Evolutionary conservation across 2,329 filamentous ascomycete genomes (phyloP).

Genomic region (Albifimbria verrucaria): DNA sequence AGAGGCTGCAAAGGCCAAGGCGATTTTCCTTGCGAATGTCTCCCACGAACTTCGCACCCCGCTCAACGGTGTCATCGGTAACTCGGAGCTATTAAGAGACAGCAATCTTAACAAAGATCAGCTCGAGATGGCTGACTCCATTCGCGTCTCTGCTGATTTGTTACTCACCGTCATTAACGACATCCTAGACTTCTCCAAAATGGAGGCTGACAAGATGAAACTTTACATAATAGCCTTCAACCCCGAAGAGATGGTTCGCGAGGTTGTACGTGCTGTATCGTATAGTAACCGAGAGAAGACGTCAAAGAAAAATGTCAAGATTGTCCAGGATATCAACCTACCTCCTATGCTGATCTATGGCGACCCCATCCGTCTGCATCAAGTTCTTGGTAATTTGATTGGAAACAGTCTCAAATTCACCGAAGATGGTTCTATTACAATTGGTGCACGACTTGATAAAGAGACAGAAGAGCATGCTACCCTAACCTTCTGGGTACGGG

Average conservation of each 20-base stretch:
- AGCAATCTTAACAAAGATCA: constrained; percentile 73
- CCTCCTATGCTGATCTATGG: constrained; percentile 71
- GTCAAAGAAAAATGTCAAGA: constrained; percentile 59
- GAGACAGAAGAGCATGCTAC: constrained; percentile 69
- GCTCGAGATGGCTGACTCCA: constrained; percentile 82
- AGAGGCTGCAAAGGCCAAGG: constrained; percentile 79
- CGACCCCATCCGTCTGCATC: constrained; percentile 64
- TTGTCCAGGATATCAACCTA: constrained; percentile 67
- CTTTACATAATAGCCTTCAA: constrained; percentile 70
- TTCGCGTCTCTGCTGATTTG: constrained; percentile 80
- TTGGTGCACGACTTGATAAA: constrained; percentile 68
- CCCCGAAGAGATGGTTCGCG: constrained; percentile 63
- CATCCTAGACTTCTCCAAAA: constrained; percentile 92
- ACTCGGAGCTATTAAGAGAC: constrained; percentile 78
- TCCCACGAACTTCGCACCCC: constrained; percentile 80
- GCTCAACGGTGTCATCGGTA: constrained; percentile 84
- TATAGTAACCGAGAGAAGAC: constrained; percentile 64
- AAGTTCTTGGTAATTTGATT: constrained; percentile 77
- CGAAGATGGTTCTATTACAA: constrained; percentile 78
- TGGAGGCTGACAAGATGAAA: constrained; percentile 85
- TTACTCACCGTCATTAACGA: constrained; percentile 93
- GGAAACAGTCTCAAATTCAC: constrained; percentile 96
- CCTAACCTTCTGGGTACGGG: constrained; percentile 80
- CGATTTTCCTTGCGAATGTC: constrained; percentile 76
- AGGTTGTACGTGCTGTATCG: constrained; percentile 63